These are phyloP conservation scores for Biscutella laevigata DNA, from an alignment of 441 rosid genomes.

Conservation along the genomic window DNA sequence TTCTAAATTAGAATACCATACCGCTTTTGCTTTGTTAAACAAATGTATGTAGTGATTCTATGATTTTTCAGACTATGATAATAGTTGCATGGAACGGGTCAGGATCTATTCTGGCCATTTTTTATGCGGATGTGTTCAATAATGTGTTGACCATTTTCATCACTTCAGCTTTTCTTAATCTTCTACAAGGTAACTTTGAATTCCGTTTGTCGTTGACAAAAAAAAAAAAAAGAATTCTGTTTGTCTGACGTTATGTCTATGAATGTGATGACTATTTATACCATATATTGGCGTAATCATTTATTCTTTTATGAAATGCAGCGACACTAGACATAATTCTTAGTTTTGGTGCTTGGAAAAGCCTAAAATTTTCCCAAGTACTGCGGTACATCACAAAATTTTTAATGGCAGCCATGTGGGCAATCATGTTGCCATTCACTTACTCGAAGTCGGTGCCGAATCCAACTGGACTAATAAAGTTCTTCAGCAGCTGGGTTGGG, in stretches of 20 bases:
- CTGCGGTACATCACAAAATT: conserved; percentile 74
- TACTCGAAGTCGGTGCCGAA: conserved; percentile 68
- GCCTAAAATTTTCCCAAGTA: conserved; percentile 73
- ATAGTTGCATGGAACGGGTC: conserved; percentile 82
- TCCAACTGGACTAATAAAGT: conserved; percentile 65
- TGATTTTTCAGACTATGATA: conserved; percentile 58
- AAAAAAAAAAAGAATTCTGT: no score
- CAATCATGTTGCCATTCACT: conserved; percentile 69
- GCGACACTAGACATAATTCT: conserved; percentile 81
- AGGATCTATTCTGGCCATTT: conserved; percentile 61
- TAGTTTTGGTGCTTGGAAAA: conserved; percentile 82
- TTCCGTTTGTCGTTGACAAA: no score
- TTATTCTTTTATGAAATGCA: conserved; percentile 30
- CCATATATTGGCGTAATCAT: conserved; percentile 6
- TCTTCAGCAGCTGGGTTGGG: conserved; percentile 56
- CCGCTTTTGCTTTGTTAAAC: conserved; percentile 30
- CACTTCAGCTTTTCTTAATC: conserved; percentile 80
- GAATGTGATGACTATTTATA: conserved; percentile 7
- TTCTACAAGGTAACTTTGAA: conserved; percentile 59
- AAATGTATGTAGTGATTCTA: conserved; percentile 6
- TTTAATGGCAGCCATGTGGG: conserved; percentile 78
- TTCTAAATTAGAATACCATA: conserved; percentile 18
- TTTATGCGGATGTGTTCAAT: conserved; percentile 50
- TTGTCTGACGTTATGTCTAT: background rate
- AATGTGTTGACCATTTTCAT: conserved; percentile 76